Base-by-base conservation (phyloP, 2,329 filamentous ascomycete species). In the Rhexocercosporidium sp. region DNA sequence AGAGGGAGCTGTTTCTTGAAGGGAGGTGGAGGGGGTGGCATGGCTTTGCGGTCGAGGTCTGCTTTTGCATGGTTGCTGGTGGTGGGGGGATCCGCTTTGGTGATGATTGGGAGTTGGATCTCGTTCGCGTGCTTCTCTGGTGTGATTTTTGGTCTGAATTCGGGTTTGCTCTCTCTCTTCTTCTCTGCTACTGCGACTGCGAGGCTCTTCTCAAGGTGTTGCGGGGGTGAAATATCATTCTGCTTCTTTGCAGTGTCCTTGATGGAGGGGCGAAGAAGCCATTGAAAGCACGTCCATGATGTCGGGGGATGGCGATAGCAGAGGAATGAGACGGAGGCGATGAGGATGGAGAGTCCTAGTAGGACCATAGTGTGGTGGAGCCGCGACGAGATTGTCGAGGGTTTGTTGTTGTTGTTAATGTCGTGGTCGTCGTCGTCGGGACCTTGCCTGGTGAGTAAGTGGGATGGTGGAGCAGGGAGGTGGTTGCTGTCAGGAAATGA, bases 281-380 rank as follows among this genome's bases (percentile, higher is more conserved):
- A 80, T 14, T 73, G 71, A 39, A 82, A 72, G 46, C 83, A 77
- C 0, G 77, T 77, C 71, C 81, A 80, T 57, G 87, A 77, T 78
- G 86, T 83, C 54, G 82, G 78, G 59, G 83, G 85, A 65, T 84
- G 84, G 47, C 83, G 82, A 68, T 89, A 81, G 72, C 84, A 79
- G 70, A 90, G 77, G 73, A 84, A 86, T 54, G 89, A 82, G 64
- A 90, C 79, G 0, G 88, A 88, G 51, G 84, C 88, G 70, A 90
- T 77, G 73, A 90, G 81, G 70, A 91, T 80, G n/a, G 88, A 88
- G 70, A 90, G 78, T 70, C 86, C 88, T 69, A 90, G 73, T 73
- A 88, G 77, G 70, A 81, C 85, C 86, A 89, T 89, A 54, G 29
- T 66, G 25, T 41, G 22, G 29, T 37, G 12, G n/a, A n/a, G n/a